phyloP scores from a whole-genome alignment of 176 grass and related monocot species.

The Carex kokanica region DNA sequence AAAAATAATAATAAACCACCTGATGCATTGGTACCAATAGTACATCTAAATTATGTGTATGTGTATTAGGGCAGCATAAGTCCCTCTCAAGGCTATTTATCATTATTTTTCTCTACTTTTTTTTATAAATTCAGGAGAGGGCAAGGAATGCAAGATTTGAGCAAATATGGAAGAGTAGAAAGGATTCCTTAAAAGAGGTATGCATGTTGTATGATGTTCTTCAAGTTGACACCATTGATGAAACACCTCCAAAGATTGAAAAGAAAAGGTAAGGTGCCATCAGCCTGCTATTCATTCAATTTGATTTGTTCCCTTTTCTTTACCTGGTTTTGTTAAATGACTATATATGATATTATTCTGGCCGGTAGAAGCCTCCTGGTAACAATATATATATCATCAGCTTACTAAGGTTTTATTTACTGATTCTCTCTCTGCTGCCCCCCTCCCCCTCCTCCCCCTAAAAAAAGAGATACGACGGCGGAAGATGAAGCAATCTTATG shows the following conservation, averaged over 20 bases:
- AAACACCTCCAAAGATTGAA: conserved; percentile 38
- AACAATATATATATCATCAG: not conserved
- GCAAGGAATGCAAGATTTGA: conserved; percentile 81
- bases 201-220: conserved; percentile 85
- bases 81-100: not conserved
- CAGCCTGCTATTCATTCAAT: not conserved
- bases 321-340: not conserved
- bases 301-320: not conserved
- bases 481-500: conserved; percentile 64
- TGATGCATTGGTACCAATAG: not conserved
- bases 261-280: conserved; percentile 30
- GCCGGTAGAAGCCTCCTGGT: not conserved
- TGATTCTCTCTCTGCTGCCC: not conserved
- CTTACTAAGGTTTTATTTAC: conserved; percentile 20
- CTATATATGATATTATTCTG: not conserved
- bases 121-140: conserved; percentile 40
- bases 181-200: conserved; percentile 57
- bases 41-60: not conserved
- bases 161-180: conserved; percentile 92
- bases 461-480: conserved; percentile 35
- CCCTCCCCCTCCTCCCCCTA: no score
- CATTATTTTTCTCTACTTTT: conserved; percentile 4
- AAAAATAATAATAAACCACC: not conserved
- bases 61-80: not conserved
- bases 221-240: conserved; percentile 56